Evolutionary conservation across 2,329 filamentous ascomycete genomes (phyloP).

Genomic region (Arthrobotrys conoides): DNA sequence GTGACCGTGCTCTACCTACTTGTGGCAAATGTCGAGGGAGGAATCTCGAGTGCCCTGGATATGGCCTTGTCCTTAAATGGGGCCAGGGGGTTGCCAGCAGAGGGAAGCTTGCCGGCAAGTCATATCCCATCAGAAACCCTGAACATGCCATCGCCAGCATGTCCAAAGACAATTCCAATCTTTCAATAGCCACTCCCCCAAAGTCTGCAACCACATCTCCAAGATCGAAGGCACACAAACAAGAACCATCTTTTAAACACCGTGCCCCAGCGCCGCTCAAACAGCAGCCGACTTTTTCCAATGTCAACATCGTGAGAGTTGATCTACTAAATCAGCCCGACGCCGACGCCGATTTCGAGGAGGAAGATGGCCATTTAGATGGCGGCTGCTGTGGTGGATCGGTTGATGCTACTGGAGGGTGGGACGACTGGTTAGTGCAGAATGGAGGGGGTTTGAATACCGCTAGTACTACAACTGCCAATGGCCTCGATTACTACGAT

Average conservation of each 20-base stretch:
- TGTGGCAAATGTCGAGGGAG: constrained; percentile 58
- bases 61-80: constrained; percentile 60
- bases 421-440: constrained; percentile 55
- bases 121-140: constrained; percentile 54
- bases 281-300: constrained; percentile 50
- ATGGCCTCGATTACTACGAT: constrained; percentile 48
- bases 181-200: constrained; percentile 44
- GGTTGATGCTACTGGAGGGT: constrained; percentile 35
- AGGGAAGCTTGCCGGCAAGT: constrained; percentile 59
- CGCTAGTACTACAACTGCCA: constrained; percentile 35
- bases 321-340: constrained; percentile 48
- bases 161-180: constrained; percentile 40
- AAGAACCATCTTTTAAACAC: constrained; percentile 49
- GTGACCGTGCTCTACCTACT: constrained; percentile 53
- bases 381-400: constrained; percentile 46
- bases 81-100: constrained; percentile 60
- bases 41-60: constrained; percentile 60
- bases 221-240: constrained; percentile 45
- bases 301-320: constrained; percentile 52
- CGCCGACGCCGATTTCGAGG: constrained; percentile 54
- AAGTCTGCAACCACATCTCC: constrained; percentile 55
- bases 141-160: constrained; percentile 53
- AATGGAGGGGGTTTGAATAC: constrained; percentile 38
- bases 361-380: constrained; percentile 49
- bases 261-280: constrained; percentile 43